Base-by-base conservation (phyloP, 805 yeast species). In the Hanseniaspora thailandica region DNA sequence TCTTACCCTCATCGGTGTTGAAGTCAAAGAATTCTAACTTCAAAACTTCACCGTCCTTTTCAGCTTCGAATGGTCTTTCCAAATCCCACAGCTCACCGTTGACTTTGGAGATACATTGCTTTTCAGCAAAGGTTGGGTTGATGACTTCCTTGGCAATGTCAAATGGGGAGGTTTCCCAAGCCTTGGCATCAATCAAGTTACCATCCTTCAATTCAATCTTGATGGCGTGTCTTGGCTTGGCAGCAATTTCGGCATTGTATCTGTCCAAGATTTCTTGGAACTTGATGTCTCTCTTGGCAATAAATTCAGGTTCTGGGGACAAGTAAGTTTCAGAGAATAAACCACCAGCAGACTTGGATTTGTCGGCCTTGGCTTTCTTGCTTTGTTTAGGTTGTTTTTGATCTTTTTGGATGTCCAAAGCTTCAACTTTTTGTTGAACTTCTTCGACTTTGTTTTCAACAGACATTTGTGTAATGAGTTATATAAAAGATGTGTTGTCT, bases 21-120 rank as follows among this genome's bases (percentile, higher is more conserved):
- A 93, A 93, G 66, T 89, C 97, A 66, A 87, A 78, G 63, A 88
- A 82, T 67, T 87, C 93, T 58, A 93, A 73, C 50, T 63, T 67
- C 46, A 67, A 51, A 35, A 60, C 65, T 46, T 66, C 64, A 25
- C 63, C 62, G 25, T 71, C 67, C 56, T 77, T 74, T 56, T 78
- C 84, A 12, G 69, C 70, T 71, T 93, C 98, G 50, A 93, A 74
- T 25, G 97, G 97, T 71, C 98, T 84, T 59, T 83, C 89, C 63
- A 93, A 75, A 72, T 93, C 98, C 97, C 98, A 93, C 61, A 90
- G 74, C 62, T 77, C 74, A 55, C 95, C 96, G 65, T 93, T 77
- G 53, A 90, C 94, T 69, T 87, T 88, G 56, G 97, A 77, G 61
- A 93, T 88, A 59, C 93, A 87, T 62, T 86, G 85, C 71, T 87